These are phyloP conservation scores for Ophiobolus disseminans DNA, from an alignment of 2,329 filamentous ascomycete genomes.

Conservation along the genomic window DNA sequence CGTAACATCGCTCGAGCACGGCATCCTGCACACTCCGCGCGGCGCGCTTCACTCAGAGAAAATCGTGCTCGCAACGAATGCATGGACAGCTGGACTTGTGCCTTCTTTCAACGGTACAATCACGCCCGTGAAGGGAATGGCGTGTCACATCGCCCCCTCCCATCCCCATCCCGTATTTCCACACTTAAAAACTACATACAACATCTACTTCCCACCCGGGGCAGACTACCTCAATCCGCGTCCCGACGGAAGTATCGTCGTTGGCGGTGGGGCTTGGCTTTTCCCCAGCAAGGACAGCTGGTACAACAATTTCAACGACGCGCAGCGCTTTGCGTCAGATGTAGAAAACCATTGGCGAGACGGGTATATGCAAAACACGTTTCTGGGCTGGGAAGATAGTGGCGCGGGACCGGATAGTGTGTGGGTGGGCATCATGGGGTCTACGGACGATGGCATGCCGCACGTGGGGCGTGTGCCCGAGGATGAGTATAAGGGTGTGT, in stretches of 20 bases:
- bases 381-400: slow-evolving; percentile 58
- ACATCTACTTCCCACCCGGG: slow-evolving; percentile 23
- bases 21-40: slow-evolving; percentile 24
- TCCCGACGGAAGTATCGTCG: slow-evolving; percentile 18
- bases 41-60: slow-evolving; percentile 25
- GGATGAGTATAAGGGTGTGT: slow-evolving; percentile 29
- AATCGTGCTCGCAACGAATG: slow-evolving; percentile 38
- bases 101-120: slow-evolving; percentile 48
- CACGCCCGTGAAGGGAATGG: slow-evolving; percentile 43
- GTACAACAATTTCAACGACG: slow-evolving; percentile 58
- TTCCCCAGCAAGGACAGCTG: slow-evolving; percentile 51
- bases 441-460: slow-evolving; percentile 52
- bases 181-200: slow-evolving; percentile 36
- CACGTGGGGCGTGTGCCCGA: slow-evolving; percentile 56
- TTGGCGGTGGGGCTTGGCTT: slow-evolving; percentile 45
- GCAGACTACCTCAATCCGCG: slow-evolving; percentile 22
- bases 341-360: slow-evolving; percentile 55
- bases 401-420: slow-evolving; percentile 46
- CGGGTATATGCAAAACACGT: slow-evolving; percentile 58
- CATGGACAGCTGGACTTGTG: slow-evolving; percentile 33
- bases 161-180: slow-evolving; percentile 12
- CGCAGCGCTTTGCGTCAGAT: slow-evolving; percentile 50
- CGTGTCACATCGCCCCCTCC: slow-evolving; percentile 22
- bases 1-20: slow-evolving; percentile 13
- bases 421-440: slow-evolving; percentile 54